A percentile compares a stretch with the other conserved stretches of the same genome.
phyloP scores from a whole-genome alignment of 1,284 basidiomycete species.

The Leccinum holopus region DNA sequence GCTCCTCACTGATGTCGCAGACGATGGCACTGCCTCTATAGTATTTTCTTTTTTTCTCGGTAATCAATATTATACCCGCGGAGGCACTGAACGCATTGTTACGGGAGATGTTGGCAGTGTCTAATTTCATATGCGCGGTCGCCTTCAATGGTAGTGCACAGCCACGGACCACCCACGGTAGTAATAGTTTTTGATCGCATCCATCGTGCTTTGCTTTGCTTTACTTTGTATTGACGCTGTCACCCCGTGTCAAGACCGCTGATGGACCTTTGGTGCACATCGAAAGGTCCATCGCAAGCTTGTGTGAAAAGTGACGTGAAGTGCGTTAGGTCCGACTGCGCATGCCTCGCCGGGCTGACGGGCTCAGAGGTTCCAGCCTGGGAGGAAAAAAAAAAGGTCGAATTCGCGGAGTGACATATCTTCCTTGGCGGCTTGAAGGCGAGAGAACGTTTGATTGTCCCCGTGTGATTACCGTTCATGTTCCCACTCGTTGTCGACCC shows the following conservation, averaged over 20 bases:
- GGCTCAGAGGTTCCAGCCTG: slow-evolving; percentile 10
- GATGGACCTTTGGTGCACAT: slow-evolving; percentile 10
- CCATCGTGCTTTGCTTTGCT: slow-evolving; percentile 11
- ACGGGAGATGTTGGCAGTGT: slow-evolving; percentile 12
- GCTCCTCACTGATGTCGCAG: slow-evolving; percentile 47
- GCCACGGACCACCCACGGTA: slow-evolving; percentile 14
- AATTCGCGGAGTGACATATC: slow-evolving; percentile 7
- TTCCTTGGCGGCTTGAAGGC: neutral
- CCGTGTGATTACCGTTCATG: neutral
- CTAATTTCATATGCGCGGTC: slow-evolving; percentile 20
- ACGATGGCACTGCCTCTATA: slow-evolving; percentile 43
- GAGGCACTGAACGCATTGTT: slow-evolving; percentile 15
- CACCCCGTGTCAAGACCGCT: slow-evolving; percentile 27
- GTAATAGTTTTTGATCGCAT: slow-evolving; percentile 10
- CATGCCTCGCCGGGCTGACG: slow-evolving; percentile 9
- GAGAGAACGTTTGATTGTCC: neutral
- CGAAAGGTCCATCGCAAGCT: neutral
- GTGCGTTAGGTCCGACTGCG: neutral
- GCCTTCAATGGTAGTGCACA: slow-evolving; percentile 12
- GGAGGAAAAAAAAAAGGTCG: slow-evolving; percentile 8
- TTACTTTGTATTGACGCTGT: slow-evolving; percentile 17
- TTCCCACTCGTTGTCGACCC: slow-evolving; percentile 14
- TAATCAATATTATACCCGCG: slow-evolving; percentile 17
- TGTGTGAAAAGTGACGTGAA: slow-evolving; percentile 25
- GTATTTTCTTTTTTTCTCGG: slow-evolving; percentile 18